Conservation (phyloP, 306 rosid species). For the Ormosia emarginata region DNA sequence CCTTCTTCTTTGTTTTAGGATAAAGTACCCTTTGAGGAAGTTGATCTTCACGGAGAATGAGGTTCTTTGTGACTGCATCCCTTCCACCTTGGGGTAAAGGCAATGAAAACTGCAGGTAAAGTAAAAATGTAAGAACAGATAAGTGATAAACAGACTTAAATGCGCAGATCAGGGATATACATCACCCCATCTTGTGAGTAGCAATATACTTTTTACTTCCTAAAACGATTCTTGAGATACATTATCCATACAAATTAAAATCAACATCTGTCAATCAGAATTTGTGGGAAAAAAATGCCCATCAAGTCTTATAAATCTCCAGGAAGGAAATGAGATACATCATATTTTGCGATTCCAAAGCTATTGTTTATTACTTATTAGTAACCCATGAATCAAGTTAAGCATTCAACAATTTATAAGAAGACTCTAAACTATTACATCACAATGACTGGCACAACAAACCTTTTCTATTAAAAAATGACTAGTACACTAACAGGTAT, state of each 20-base stretch:
- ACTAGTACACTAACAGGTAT: background rate
- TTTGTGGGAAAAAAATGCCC: background rate
- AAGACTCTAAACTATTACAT: background rate
- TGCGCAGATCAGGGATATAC: background rate
- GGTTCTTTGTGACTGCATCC: slow-evolving; percentile 76
- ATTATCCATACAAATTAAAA: background rate
- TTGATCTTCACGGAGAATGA: slow-evolving; percentile 94
- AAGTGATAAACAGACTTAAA: background rate
- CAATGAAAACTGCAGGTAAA: slow-evolving; percentile 66
- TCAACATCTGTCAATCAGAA: slow-evolving; percentile 6
- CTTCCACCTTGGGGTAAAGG: slow-evolving; percentile 94
- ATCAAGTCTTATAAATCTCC: background rate
- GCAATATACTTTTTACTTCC: background rate
- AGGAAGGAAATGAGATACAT: background rate
- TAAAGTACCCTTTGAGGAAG: slow-evolving; percentile 81
- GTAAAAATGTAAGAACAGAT: slow-evolving; percentile 16
- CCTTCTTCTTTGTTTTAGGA: slow-evolving; percentile 83
- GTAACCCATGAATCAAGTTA: background rate
- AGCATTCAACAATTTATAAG: background rate
- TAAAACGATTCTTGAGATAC: background rate
- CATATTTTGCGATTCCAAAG: background rate
- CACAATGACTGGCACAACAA: background rate
- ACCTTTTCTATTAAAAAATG: background rate
- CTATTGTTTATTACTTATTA: background rate
- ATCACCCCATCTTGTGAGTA: background rate